Base-by-base conservation (phyloP, 441 rosid species). In the Croton setiger region DNA sequence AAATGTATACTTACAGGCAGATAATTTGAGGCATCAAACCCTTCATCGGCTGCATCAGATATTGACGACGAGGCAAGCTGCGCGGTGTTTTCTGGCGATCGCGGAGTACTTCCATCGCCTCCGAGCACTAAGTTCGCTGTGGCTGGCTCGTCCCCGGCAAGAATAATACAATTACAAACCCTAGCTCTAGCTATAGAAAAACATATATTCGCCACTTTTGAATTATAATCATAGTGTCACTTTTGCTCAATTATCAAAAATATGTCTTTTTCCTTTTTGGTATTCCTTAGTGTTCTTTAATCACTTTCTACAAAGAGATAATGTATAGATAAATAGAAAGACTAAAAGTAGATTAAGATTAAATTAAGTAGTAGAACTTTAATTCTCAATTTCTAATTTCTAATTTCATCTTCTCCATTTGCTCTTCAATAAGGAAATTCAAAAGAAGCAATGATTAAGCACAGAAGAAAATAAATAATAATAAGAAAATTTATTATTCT, bases 51-150 rank as follows among this genome's bases (percentile, higher is more conserved):
- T 95, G 68, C 81, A 84, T 54, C 96, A 91, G 56, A 20, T 92
- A 56, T 76, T 95, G 65, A 92, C 98, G 9, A 86, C 83, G 20
- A 88, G 91, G 41, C 99, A 95, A 78, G 85, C 91, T 35, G 99
- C 98, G 7, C 80, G 96, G 61, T 85, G 98, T 76, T 70, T 95
- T 64, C 72, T 95, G 51, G 93, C 93, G 0, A 83, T 91, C 1
- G 88, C 92, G 0, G 99, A 95, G 79, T 91, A 95, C 67, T 95
- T 85, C 73, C 92, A 91, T 63, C 97, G 98, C 63, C 93, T 95
- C 64, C 93, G 96, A 61, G 88, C 95, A 67, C 87, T 95, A 18
- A 95, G 98, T 73, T 89, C 99, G 10, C 93, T 95, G 35, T 95
- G 99, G 99, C 11, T 83, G 80, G 85, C 91, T 52, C 96, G 98